These are phyloP conservation scores for Torulaspora quercuum DNA, from an alignment of 805 yeast species.

Conservation along the genomic window DNA sequence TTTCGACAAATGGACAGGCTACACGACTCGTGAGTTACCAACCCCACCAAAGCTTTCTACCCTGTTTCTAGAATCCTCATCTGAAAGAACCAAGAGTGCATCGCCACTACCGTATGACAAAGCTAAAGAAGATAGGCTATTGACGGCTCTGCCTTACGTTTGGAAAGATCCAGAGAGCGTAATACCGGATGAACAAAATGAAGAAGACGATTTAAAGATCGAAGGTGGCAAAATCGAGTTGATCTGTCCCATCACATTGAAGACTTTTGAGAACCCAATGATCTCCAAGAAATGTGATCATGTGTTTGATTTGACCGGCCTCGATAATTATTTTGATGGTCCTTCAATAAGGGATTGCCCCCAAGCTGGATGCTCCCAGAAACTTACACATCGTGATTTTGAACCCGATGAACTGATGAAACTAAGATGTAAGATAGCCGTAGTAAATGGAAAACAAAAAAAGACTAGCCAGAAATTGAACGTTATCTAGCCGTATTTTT, in stretches of 20 bases:
- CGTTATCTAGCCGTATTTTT: too few species aligned
- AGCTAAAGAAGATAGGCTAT: constrained; percentile 17
- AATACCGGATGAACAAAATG: constrained; percentile 48
- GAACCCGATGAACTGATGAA: constrained; percentile 52
- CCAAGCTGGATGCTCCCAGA: constrained; percentile 49
- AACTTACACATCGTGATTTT: constrained; percentile 39
- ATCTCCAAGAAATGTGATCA: constrained; percentile 58
- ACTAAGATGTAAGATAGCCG: constrained; percentile 41
- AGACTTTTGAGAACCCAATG: constrained; percentile 51
- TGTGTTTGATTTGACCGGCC: constrained; percentile 51
- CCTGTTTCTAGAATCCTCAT: constrained; percentile 7
- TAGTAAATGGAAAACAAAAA: constrained; percentile 1
- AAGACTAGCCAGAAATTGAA: too few species aligned
- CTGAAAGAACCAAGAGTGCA: too few species aligned
- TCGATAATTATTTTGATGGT: constrained; percentile 37
- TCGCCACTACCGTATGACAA: too few species aligned
- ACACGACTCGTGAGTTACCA: constrained; percentile 11
- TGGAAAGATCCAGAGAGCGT: constrained; percentile 59
- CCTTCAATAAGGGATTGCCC: constrained; percentile 48
- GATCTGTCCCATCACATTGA: constrained; percentile 62
- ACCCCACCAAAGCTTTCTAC: constrained; percentile 20
- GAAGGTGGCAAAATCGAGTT: constrained; percentile 70
- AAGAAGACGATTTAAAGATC: constrained; percentile 59
- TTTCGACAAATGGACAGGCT: constrained; percentile 25
- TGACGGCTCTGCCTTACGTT: constrained; percentile 47